Evolutionary conservation across 2,329 filamentous ascomycete genomes (phyloP).

Genomic region (Aspergillus unguis): DNA sequence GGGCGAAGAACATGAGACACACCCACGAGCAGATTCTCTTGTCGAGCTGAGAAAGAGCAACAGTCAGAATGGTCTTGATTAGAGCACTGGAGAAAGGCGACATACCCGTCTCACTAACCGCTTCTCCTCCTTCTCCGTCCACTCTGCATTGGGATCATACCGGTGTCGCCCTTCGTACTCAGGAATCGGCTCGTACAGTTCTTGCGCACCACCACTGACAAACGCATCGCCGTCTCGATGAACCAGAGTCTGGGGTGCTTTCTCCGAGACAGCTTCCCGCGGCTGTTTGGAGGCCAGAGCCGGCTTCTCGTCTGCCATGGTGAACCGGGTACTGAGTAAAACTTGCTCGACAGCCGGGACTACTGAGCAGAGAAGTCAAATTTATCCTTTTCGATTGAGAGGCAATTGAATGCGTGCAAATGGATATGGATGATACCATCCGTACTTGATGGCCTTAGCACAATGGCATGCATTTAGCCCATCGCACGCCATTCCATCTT

Average conservation of each 20-base stretch:
- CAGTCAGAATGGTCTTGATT: no score
- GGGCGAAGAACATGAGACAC: slow-evolving; percentile 48
- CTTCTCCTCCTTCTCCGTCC: slow-evolving; percentile 38
- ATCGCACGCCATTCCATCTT: not conserved
- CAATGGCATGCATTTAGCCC: not conserved
- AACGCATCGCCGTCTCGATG: slow-evolving; percentile 2
- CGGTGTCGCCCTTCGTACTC: slow-evolving; percentile 45
- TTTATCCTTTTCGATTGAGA: not conserved
- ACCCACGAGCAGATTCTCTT: slow-evolving; percentile 31
- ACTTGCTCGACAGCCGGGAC: no score
- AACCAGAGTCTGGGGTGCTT: not conserved
- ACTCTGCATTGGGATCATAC: slow-evolving; percentile 41
- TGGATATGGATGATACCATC: not conserved
- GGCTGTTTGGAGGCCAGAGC: not conserved
- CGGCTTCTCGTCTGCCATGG: not conserved
- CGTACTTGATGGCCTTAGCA: not conserved
- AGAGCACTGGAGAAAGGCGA: not conserved
- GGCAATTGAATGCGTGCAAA: not conserved
- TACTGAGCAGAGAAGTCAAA: not conserved
- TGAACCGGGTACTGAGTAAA: not conserved
- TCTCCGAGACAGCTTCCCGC: not conserved
- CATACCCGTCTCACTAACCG: slow-evolving; percentile 28
- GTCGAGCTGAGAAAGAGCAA: not conserved
- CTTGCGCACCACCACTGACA: not conserved
- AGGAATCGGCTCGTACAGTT: slow-evolving; percentile 17